phyloP scores from a whole-genome alignment of 2,329 filamentous ascomycete genomes.

The Helotiales sp. region DNA sequence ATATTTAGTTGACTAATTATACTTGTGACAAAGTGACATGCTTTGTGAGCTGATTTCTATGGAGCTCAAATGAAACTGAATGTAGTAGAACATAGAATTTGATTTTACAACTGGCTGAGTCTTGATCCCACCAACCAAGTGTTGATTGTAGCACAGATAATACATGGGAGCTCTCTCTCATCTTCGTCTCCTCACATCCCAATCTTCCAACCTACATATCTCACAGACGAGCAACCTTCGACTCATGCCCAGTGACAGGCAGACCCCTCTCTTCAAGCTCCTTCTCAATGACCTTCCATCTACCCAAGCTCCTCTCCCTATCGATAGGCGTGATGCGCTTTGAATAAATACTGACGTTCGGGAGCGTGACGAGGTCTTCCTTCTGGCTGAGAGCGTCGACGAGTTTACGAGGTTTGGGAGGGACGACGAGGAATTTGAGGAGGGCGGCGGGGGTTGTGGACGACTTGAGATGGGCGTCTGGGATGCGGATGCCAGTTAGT shows the following conservation, averaged over 20 bases:
- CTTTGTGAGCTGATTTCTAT: background rate
- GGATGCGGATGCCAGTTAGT: slow-evolving; percentile 76
- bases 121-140: background rate
- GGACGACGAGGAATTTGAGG: slow-evolving; percentile 57
- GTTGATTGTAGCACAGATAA: background rate
- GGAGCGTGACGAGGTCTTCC: slow-evolving; percentile 55
- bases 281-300: slow-evolving; percentile 80
- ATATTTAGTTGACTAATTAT: too few relatives aligned
- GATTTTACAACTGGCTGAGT: background rate
- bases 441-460: slow-evolving; percentile 60
- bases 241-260: slow-evolving; percentile 54
- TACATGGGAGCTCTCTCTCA: background rate
- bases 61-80: background rate
- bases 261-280: slow-evolving; percentile 68
- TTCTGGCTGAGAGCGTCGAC: slow-evolving; percentile 58
- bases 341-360: slow-evolving; percentile 73
- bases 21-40: background rate
- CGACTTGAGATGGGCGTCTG: slow-evolving; percentile 69
- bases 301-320: slow-evolving; percentile 71
- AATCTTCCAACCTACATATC: background rate
- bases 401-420: slow-evolving; percentile 65
- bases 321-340: slow-evolving; percentile 72
- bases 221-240: background rate
- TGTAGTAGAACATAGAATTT: background rate
- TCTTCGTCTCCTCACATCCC: background rate